Evolutionary conservation across 495 filamentous ascomycete species (phyloP), one percentile per base, ranked within the genome.

Genomic region (Letharia lupina): DNA sequence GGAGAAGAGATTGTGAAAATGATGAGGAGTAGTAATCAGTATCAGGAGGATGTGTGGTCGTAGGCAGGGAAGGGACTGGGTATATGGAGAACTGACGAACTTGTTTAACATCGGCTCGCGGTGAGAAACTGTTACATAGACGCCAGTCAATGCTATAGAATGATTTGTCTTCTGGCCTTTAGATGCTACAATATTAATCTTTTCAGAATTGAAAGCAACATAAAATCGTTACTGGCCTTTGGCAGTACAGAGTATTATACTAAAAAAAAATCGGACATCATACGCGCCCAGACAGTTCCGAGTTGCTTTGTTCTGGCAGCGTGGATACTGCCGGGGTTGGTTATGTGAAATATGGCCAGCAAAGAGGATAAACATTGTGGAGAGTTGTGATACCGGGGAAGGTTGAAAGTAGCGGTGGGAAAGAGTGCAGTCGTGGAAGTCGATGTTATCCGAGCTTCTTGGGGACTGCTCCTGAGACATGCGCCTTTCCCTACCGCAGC

Each of bases 31-130:
- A 84, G 87, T 70, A 96, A 96, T 74, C 89, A 93, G 76, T 99
- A 99, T 82, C 94, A 98, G 81, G 94, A 95, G 82, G 91, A 95
- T 75, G 91, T 95, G 48, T 95, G 91, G 91, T 94, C 90, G 80
- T 95, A 79, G 83, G 71, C 11, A 12, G 31, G 35, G 3, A 9
- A 39, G n/a, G 31, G 42, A 61, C 33, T 42, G 7, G 31, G 57
- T 66, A 62, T 58, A 62, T 62, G 47, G 33, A 23, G 15, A 23
- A 41, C n/a, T 28, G 52, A 20, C 28, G 9, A 13, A 62, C 28
- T n/a, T 44, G 64, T 66, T 28, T 35, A 28, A 4, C 52, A 56
- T 28, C 16, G 1, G 52, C 52, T 16, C 16, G 52, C 52, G 52
- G 28, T 35, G 28, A 52, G 2, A 9, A 31, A 13, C 12, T 16